Evolutionary conservation across 2,329 filamentous ascomycete species (phyloP).

Genomic region (Claviceps sp.): DNA sequence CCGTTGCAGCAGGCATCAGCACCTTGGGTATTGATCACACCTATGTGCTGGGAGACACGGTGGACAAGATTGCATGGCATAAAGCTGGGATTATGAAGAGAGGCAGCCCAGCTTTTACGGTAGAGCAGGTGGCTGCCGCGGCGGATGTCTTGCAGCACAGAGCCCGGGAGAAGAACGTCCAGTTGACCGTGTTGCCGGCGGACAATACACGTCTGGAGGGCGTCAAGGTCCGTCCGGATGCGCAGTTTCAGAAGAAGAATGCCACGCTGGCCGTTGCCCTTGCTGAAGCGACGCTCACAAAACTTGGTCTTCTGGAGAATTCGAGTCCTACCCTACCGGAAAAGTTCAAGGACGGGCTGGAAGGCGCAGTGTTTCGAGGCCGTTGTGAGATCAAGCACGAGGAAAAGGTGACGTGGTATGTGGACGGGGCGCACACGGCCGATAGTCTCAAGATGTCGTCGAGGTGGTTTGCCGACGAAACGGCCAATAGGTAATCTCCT

Average conservation of each 20-base stretch:
- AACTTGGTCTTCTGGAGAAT: slow-evolving; percentile 24
- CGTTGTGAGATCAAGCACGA: slow-evolving; percentile 54
- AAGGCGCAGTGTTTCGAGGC: slow-evolving; percentile 64
- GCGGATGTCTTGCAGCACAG: slow-evolving; percentile 32
- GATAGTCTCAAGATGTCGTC: slow-evolving; percentile 77
- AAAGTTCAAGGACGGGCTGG: slow-evolving; percentile 59
- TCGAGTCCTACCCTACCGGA: slow-evolving; percentile 32
- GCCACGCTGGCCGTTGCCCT: slow-evolving; percentile 39
- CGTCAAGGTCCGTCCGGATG: slow-evolving; percentile 38
- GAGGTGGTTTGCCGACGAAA: slow-evolving; percentile 60
- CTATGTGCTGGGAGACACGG: slow-evolving; percentile 44
- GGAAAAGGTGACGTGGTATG: slow-evolving; percentile 58
- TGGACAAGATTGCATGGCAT: slow-evolving; percentile 59
- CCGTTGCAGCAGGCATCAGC: slow-evolving; percentile 47
- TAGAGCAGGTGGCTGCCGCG: slow-evolving; percentile 35
- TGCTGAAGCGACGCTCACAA: slow-evolving; percentile 34
- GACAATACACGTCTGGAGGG: slow-evolving; percentile 30
- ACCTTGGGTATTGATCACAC: slow-evolving; percentile 60
- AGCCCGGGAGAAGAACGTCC: slow-evolving; percentile 38
- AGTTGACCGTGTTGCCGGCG: slow-evolving; percentile 30
- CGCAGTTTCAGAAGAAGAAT: slow-evolving; percentile 46
- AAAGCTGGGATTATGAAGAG: slow-evolving; percentile 59
- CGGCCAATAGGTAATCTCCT: slow-evolving; percentile 16
- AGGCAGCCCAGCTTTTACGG: slow-evolving; percentile 43
- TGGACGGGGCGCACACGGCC: slow-evolving; percentile 86